phyloP scores from a whole-genome alignment of 495 filamentous ascomycete genomes.

The Hypomontagnella monticulosa region DNA sequence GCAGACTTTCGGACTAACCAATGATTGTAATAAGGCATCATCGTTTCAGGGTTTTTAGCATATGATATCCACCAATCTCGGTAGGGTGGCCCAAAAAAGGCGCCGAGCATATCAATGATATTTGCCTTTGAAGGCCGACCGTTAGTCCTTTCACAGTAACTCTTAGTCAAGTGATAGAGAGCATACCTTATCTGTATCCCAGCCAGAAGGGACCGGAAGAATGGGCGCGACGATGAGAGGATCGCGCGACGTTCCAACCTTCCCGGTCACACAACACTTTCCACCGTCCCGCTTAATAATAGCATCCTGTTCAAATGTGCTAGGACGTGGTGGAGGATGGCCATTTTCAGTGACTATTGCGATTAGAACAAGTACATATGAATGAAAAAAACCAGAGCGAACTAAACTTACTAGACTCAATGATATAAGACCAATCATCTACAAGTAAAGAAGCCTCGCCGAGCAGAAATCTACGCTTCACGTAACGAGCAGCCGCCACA shows the following conservation, averaged over 20 bases:
- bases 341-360: constrained; percentile 23
- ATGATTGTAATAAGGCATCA: constrained; percentile 35
- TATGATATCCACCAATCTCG: constrained; percentile 48
- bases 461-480: constrained; percentile 12
- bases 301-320: constrained; percentile 6
- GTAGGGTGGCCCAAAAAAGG: constrained; percentile 43
- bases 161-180: neutral
- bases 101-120: constrained; percentile 42
- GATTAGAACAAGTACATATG: neutral
- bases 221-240: constrained; percentile 42
- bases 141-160: constrained; percentile 13
- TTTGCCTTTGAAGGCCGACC: constrained; percentile 5
- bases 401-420: constrained; percentile 32
- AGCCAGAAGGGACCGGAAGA: constrained; percentile 36
- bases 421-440: constrained; percentile 40
- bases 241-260: constrained; percentile 33
- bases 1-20: constrained; percentile 45
- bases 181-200: constrained; percentile 22
- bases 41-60: constrained; percentile 22
- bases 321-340: constrained; percentile 21
- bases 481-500: constrained; percentile 29
- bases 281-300: constrained; percentile 39
- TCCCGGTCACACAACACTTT: constrained; percentile 43
- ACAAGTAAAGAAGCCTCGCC: constrained; percentile 35
- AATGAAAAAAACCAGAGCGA: neutral